Percentiles rank a stretch among this genome's conserved stretches.
Conservation (phyloP, 805 yeast species). For the Peterozyma xylosa region DNA sequence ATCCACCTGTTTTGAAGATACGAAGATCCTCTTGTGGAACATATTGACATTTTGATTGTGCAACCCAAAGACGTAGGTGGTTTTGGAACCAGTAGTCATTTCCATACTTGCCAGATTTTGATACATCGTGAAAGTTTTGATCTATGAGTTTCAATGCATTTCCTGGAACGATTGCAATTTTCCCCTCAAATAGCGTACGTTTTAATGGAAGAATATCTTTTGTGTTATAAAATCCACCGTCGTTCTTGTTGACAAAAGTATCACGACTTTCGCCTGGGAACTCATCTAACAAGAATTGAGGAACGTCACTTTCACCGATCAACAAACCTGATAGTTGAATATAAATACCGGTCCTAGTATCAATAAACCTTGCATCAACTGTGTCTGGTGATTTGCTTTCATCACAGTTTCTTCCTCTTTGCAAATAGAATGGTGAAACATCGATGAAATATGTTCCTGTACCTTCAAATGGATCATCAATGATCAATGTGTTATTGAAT, state of each 20-base stretch:
- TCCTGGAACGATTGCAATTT: constrained; percentile 20
- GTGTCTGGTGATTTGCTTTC: constrained; percentile 35
- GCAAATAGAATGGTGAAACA: constrained; percentile 39
- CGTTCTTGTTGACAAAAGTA: constrained; percentile 26
- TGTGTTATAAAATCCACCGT: constrained; percentile 23
- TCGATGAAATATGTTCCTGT: constrained; percentile 38
- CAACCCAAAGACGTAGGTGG: constrained; percentile 30
- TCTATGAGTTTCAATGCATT: constrained; percentile 14
- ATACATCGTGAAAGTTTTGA: constrained; percentile 17
- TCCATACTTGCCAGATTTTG: constrained; percentile 15
- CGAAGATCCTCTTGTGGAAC: constrained; percentile 32
- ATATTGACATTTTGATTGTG: constrained; percentile 26
- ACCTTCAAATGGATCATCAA: constrained; percentile 36
- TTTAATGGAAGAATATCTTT: constrained; percentile 18
- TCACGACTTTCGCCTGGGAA: constrained; percentile 12
- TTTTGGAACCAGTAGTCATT: constrained; percentile 21
- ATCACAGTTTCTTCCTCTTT: constrained; percentile 40
- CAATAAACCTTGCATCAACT: constrained; percentile 51
- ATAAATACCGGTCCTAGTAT: constrained; percentile 49
- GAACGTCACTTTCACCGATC: constrained; percentile 13
- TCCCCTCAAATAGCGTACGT: constrained; percentile 21
- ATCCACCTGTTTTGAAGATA: constrained; percentile 23
- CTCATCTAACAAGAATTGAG: constrained; percentile 12
- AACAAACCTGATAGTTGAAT: constrained; percentile 50
- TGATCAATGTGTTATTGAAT: constrained; percentile 38